Percentiles rank a stretch among this genome's conserved stretches.
phyloP scores from a whole-genome alignment of 345 rosid species.

The Aurinia saxatilis region DNA sequence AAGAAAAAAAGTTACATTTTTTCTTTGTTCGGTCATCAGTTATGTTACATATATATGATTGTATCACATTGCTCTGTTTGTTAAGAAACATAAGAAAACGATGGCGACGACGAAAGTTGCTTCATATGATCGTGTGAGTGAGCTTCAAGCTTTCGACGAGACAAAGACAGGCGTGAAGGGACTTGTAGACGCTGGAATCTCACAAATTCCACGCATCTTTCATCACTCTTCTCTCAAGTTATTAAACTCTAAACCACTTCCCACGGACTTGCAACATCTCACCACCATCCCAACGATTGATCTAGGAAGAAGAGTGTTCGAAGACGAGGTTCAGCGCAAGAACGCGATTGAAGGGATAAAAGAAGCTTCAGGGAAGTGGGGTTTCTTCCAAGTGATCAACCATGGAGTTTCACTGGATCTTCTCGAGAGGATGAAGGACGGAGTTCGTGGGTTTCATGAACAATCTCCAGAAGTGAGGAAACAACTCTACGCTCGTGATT shows the following conservation, averaged over 20 bases:
- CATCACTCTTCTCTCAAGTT: not conserved
- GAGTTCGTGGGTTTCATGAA: conserved; percentile 24
- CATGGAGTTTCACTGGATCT: conserved; percentile 19
- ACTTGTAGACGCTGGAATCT: conserved; percentile 24
- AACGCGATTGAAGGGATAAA: not conserved
- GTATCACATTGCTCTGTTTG: not conserved
- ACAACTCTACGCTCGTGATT: conserved; percentile 17
- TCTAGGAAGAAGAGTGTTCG: not conserved
- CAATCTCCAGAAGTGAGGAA: conserved; percentile 14
- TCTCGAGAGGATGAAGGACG: conserved; percentile 2
- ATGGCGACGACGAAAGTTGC: conserved; percentile 3
- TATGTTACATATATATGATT: not conserved
- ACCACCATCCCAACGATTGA: conserved; percentile 24
- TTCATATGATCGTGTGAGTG: conserved; percentile 13
- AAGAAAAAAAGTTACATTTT: not conserved
- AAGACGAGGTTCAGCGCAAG: not conserved
- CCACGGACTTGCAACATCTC: not conserved
- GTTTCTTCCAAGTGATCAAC: conserved; percentile 28
- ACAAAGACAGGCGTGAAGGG: conserved; percentile 34
- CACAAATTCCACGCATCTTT: conserved; percentile 28
- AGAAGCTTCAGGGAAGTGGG: conserved; percentile 25
- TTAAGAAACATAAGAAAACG: not conserved
- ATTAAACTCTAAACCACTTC: not conserved
- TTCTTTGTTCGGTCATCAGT: not conserved
- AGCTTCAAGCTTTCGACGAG: conserved; percentile 33